Conservation (phyloP, 495 filamentous ascomycete species). For the Aspergillus taichungensis region DNA sequence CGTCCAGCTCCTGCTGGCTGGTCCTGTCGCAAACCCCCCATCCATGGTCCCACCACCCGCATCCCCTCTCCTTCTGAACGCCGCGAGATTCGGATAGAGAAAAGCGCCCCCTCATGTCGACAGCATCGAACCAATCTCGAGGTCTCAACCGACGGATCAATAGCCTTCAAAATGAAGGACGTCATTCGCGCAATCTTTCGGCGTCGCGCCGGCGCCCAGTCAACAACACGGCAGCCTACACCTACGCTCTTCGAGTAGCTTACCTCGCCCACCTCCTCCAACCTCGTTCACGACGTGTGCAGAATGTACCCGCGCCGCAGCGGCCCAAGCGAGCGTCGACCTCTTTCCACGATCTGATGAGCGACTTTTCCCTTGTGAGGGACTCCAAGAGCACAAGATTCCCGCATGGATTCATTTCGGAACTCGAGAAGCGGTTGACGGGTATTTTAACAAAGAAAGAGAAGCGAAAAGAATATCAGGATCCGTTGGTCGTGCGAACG, state of each 20-base stretch:
- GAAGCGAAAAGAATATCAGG: slow-evolving; percentile 68
- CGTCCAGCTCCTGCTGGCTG: slow-evolving; percentile 17
- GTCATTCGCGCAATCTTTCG: slow-evolving; percentile 45
- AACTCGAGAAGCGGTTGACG: slow-evolving; percentile 60
- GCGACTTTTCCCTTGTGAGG: slow-evolving; percentile 65
- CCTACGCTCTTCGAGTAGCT: slow-evolving; percentile 80
- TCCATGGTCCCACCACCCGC: slow-evolving; percentile 34
- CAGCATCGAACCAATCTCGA: slow-evolving; percentile 44
- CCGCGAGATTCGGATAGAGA: slow-evolving; percentile 16
- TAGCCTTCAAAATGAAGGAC: slow-evolving; percentile 46
- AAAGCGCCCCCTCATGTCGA: slow-evolving; percentile 37
- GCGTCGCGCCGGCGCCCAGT: slow-evolving; percentile 40
- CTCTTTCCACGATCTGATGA: slow-evolving; percentile 59
- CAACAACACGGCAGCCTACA: slow-evolving; percentile 69
- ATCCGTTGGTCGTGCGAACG: slow-evolving; percentile 65
- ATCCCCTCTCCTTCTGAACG: slow-evolving; percentile 15
- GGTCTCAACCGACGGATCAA: slow-evolving; percentile 47
- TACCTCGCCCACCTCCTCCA: slow-evolving; percentile 91
- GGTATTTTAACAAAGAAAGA: slow-evolving; percentile 60
- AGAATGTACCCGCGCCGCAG: slow-evolving; percentile 62
- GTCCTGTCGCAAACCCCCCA: slow-evolving; percentile 17
- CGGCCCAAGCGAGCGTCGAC: slow-evolving; percentile 61
- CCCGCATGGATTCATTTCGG: slow-evolving; percentile 67
- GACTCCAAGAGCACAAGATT: slow-evolving; percentile 71
- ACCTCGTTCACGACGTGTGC: slow-evolving; percentile 75